These are phyloP conservation scores for Rhodotorula sp. DNA, from an alignment of 1,284 basidiomycete species.

Conservation along the genomic window DNA sequence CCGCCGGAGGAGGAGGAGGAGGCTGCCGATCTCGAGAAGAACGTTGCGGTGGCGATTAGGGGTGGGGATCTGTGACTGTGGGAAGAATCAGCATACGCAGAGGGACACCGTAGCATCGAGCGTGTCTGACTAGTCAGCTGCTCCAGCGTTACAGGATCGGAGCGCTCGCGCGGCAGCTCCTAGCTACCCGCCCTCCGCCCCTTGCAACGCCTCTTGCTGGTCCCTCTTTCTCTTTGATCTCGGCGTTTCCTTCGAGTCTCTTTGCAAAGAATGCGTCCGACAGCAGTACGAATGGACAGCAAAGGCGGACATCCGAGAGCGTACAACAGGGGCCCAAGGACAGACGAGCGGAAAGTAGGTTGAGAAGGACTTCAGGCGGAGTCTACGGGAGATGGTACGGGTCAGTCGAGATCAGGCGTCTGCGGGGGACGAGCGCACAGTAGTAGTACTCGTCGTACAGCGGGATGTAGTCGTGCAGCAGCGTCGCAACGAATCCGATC, in stretches of 20 bases:
- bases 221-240: not conserved
- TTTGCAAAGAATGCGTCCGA: not conserved
- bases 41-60: slow-evolving; percentile 20
- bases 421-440: slow-evolving; percentile 33
- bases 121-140: too few species aligned
- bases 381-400: not conserved
- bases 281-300: not conserved
- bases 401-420: not conserved
- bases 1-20: not conserved
- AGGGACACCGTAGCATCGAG: too few species aligned
- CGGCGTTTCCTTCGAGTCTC: not conserved
- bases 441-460: slow-evolving; percentile 55
- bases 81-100: too few species aligned
- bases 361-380: not conserved
- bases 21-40: not conserved
- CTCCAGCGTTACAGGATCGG: too few species aligned
- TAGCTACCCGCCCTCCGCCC: too few species aligned
- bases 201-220: too few species aligned
- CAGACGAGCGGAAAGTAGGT: not conserved
- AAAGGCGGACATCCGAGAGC: too few species aligned
- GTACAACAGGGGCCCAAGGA: not conserved
- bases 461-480: slow-evolving; percentile 52
- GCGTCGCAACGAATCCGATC: slow-evolving; percentile 50
- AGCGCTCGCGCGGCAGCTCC: too few species aligned
- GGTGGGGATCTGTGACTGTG: slow-evolving; percentile 26